phyloP scores from a whole-genome alignment of 2,329 filamentous ascomycete genomes.

The Venturia nashicola region DNA sequence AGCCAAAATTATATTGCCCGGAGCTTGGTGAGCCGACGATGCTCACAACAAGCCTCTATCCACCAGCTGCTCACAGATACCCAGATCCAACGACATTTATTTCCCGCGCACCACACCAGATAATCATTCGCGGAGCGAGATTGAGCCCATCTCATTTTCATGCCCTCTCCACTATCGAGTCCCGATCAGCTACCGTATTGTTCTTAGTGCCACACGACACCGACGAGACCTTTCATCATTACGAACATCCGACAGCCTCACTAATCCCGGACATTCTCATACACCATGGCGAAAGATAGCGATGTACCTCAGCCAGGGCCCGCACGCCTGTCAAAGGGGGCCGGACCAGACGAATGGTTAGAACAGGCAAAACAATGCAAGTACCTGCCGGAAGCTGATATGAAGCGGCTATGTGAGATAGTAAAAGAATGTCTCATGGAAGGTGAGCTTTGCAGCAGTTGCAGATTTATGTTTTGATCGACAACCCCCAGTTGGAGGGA shows the following conservation, averaged over 20 bases:
- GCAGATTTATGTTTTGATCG: background rate
- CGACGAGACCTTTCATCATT: background rate
- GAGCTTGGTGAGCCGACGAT: background rate
- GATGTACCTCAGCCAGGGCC: constrained; percentile 81
- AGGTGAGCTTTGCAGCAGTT: constrained; percentile 39
- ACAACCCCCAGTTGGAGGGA: background rate
- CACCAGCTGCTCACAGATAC: background rate
- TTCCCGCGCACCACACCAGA: background rate
- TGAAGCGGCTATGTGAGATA: constrained; percentile 98
- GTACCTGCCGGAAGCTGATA: constrained; percentile 87
- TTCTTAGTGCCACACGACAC: background rate
- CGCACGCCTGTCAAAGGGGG: constrained; percentile 69
- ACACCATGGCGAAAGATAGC: constrained; percentile 36
- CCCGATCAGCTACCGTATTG: background rate
- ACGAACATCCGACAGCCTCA: background rate
- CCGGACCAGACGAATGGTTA: constrained; percentile 90
- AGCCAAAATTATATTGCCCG: background rate
- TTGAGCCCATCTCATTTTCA: background rate
- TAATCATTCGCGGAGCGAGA: background rate
- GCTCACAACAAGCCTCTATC: background rate
- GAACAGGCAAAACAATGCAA: constrained; percentile 95
- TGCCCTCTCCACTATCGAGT: background rate
- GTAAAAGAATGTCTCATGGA: constrained; percentile 99
- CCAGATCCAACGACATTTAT: background rate
- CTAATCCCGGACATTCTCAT: background rate